Percentiles rank a stretch among this genome's conserved stretches.
These are phyloP conservation scores for Salvia rosmarinus DNA, from an alignment of 257 asterid species.

Conservation along the genomic window DNA sequence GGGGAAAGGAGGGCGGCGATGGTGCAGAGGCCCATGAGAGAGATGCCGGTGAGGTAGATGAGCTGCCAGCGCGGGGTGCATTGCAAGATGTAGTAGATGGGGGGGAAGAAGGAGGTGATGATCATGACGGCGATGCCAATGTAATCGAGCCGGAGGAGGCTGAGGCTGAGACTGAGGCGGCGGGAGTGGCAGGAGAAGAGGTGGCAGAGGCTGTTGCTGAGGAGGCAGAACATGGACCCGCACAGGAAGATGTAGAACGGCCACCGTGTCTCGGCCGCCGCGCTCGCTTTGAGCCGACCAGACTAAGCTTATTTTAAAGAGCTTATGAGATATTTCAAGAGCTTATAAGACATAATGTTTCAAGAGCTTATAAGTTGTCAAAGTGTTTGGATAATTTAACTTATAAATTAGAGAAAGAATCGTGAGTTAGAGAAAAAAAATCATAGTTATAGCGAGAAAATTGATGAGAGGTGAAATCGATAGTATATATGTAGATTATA, in stretches of 20 bases:
- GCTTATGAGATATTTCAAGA: no score
- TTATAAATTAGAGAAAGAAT: no score
- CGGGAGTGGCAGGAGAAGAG: conserved; percentile 87
- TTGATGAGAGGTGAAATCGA: no score
- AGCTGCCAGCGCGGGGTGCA: conserved; percentile 85
- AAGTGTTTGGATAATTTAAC: no score
- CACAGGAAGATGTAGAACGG: conserved; percentile 76
- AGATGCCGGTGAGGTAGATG: conserved; percentile 66
- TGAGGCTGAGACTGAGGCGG: conserved; percentile 48
- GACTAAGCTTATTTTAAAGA: no score
- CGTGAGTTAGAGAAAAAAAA: no score
- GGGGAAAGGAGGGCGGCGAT: conserved; percentile 72
- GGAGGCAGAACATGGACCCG: conserved; percentile 93
- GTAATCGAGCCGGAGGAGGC: conserved; percentile 73
- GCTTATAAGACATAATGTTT: no score
- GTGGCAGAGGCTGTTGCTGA: conserved; percentile 83
- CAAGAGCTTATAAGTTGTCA: no score
- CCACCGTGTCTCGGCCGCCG: conserved; percentile 61
- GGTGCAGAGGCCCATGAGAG: conserved; percentile 68
- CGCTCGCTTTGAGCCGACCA: conserved; percentile 35
- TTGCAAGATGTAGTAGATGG: conserved; percentile 86
- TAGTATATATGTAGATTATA: no score
- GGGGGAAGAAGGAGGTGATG: conserved; percentile 94
- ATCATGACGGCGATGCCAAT: conserved; percentile 91
- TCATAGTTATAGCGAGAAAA: no score